Evolutionary conservation across 441 rosid species (phyloP).

Genomic region (Populus tomentosa): DNA sequence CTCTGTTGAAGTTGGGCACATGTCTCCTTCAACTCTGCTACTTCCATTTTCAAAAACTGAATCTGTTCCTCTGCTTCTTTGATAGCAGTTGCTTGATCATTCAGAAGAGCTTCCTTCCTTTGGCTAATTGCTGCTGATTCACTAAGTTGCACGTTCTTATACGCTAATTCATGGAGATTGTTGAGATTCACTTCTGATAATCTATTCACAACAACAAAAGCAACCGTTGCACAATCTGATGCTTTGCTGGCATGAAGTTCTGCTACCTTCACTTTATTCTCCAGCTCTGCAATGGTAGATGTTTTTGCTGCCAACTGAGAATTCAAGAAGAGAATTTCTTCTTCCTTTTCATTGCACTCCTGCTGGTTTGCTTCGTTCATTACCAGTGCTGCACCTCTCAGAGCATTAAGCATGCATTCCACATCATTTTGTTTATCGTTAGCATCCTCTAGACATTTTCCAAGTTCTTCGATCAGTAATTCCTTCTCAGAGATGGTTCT

Average conservation of each 20-base stretch:
- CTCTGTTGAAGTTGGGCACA: slow-evolving; percentile 40
- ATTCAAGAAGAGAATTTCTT: slow-evolving; percentile 46
- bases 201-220: slow-evolving; percentile 73
- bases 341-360: slow-evolving; percentile 77
- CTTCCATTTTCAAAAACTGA: slow-evolving; percentile 44
- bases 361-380: slow-evolving; percentile 91
- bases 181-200: slow-evolving; percentile 51
- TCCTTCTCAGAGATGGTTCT: slow-evolving; percentile 75
- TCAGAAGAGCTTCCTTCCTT: slow-evolving; percentile 44
- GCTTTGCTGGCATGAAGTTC: slow-evolving; percentile 42
- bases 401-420: slow-evolving; percentile 82
- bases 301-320: slow-evolving; percentile 51
- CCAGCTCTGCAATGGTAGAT: slow-evolving; percentile 46
- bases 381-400: slow-evolving; percentile 81
- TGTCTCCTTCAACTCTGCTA: slow-evolving; percentile 41
- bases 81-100: slow-evolving; percentile 34
- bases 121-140: slow-evolving; percentile 37
- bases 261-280: slow-evolving; percentile 56
- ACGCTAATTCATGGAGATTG: slow-evolving; percentile 42
- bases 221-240: slow-evolving; percentile 75
- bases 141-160: slow-evolving; percentile 50
- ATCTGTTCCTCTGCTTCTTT: slow-evolving; percentile 45
- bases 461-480: slow-evolving; percentile 68
- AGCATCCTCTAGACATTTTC: slow-evolving; percentile 85
- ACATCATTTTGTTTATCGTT: slow-evolving; percentile 59